Base-by-base conservation (phyloP, 108 stramenopile genomes). In the Pseudonitzschia multiseries region DNA sequence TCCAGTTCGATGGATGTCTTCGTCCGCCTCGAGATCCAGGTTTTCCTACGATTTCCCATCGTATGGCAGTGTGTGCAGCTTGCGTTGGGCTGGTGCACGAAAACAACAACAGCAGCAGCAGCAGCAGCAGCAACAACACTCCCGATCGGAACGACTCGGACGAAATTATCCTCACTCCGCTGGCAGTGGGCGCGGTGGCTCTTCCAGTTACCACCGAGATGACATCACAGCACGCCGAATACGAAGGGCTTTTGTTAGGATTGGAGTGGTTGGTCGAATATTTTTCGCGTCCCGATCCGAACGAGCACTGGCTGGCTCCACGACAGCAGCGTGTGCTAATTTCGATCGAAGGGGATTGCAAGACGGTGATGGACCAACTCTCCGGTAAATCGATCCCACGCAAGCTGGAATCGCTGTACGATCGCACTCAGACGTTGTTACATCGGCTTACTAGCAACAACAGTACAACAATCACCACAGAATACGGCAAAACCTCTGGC, bases 161-260 rank as follows among this genome's bases (percentile, higher is more conserved):
- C 43, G 15, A 60, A 22, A n/a, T 27, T 27, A 9, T 8, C 5
- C 17, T 63, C 9, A 10, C 20, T 12, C 69, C 76, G 2, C 8
- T 86, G 52, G 79, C 77, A 15, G 46, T 87, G 20, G 89, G 85
- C 41, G 83, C 82, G 0, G 68, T 68, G 42, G 56, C 57, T 41
- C 40, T 89, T 17, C 63, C 80, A 0, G 41, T 80, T 26, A 32
- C 66, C 17, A 71, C 69, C 32, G 83, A 78, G 18, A 81, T 75
- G 62, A 90, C 88, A 29, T 89, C 89, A 24, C 83, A 84, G 36
- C 84, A 89, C 67, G 85, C 79, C 10, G 89, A 91, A 61, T 89
- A 88, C 64, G 86, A 88, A 72, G 90, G 87, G 3, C 71, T 89
- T 4, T 48, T 91, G 51, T 70, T 88, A n/a, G 90, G 90, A 43